Base-by-base conservation (phyloP, 140 eudicot genomes). In the Stevia rebaudiana region DNA sequence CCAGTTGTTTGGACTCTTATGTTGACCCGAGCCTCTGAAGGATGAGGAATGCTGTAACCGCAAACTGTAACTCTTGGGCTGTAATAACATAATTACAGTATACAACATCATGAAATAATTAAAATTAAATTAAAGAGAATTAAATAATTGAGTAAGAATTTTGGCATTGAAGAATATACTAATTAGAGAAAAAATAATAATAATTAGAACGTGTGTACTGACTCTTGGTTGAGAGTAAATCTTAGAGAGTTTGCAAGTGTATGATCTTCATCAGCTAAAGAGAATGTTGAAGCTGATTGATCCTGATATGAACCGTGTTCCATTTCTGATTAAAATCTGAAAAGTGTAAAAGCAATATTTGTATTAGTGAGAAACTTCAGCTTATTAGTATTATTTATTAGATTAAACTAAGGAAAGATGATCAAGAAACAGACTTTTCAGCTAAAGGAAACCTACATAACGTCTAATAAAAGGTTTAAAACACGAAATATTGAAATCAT, bases 1-100 rank as follows among this genome's bases (percentile, higher is more conserved):
- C 64, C 64, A 35, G 96, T 91, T 35, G 96, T 87, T 76, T 92
- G 96, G 78, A 92, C 95, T 75, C 23, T 28, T 28, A 28, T 28
- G 33, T 28, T 92, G 52, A 91, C 96, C 3, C 74, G 76, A 68
- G 95, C 92, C 65, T 88, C 96, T 7, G 98, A 81, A 52, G 98
- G 98, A 70, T 92, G 98, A 46, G 96, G 96, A 71, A 92, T 87
- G 82, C 96, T 92, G 85, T 88, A 88, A 31, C 96, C 98, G 5
- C 95, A 76, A 49, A 82, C 70, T 33, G 87, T 17, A 12, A 88
- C 96, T 75, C 98, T 81, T 31, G 98, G 96, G 76, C 98, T 91
- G 94, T 77, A 80, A 82, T 11, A 23, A 33, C 59, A 57, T 42
- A 44, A 56, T 57, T 55, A 31, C 56, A 65, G 7, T 11, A 69